Base-by-base conservation (phyloP, 1,284 basidiomycete species). In the Cryptococcus depauperatus region DNA sequence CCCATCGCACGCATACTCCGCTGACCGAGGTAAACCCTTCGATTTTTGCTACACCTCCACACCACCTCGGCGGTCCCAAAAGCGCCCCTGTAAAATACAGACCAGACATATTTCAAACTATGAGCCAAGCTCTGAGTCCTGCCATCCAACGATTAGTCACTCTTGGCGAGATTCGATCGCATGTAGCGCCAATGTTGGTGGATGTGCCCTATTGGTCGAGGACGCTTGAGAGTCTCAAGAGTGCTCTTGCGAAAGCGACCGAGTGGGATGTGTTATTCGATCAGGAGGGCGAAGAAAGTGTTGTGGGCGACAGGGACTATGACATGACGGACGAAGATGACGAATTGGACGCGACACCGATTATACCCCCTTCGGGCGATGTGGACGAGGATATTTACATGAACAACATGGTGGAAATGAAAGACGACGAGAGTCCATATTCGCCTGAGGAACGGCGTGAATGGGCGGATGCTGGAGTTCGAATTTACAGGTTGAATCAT, bases 181-280 rank as follows among this genome's bases (percentile, higher is more conserved):
- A 51, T 21, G 49, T 55, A 7, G 56, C 56, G 4, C 51, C 51
- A 6, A 26, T 44, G 22, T 26, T 58, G 16, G 47, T 55, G 1
- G 56, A 58, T 35, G 49, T 51, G 8, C 49, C 54, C n/a, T 52
- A 44, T 29, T 58, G 56, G 56, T 54, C 56, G n/a, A 27, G 56
- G 21, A 53, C 48, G 3, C 34, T 58, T 2, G 38, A 27, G 16
- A 49, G 43, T 14, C 23, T 48, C 28, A 29, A 41, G n/a, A 35
- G 11, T 21, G 51, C 39, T 4, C 23, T 58, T 5, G 35, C 26
- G 19, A 28, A 35, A 10, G 29, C 16, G 5, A 21, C 19, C 2
- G 54, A 58, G 8, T 58, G 56, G 56, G 56, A 58, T 14, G 32
- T 55, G 1, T n/a, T 54, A 1, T 21, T 35, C 4, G 40, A 46